A percentile compares a stretch with the other conserved stretches of the same genome.
These are phyloP conservation scores for Plectosphaerella cucumerina DNA, from an alignment of 2,329 filamentous ascomycete genomes.

Conservation along the genomic window DNA sequence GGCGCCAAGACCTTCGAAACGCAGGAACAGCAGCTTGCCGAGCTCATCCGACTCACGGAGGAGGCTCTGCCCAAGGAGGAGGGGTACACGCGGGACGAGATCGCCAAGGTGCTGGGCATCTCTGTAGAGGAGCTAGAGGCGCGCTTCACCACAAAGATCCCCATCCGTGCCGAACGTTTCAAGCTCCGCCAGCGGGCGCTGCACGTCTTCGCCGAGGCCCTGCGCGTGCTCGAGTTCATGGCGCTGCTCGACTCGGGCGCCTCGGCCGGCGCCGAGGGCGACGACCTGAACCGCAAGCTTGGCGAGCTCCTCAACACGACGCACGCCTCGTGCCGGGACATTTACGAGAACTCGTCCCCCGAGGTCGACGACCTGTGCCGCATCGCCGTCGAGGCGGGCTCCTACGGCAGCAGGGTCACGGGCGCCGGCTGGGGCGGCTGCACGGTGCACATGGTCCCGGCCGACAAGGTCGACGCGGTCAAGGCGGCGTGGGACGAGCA, in stretches of 20 bases:
- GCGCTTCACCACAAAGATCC: constrained; percentile 82
- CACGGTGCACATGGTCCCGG: constrained; percentile 87
- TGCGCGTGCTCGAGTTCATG: constrained; percentile 81
- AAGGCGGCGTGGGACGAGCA: constrained; percentile 72
- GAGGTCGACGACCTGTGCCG: constrained; percentile 87
- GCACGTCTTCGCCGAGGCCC: constrained; percentile 87
- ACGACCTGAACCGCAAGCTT: constrained; percentile 60
- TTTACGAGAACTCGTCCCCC: constrained; percentile 88
- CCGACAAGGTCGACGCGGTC: constrained; percentile 73
- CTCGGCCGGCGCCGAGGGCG: constrained; percentile 50
- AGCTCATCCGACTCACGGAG: constrained; percentile 65
- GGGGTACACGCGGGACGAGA: constrained; percentile 85
- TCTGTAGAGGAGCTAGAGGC: constrained; percentile 68
- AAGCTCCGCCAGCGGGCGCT: constrained; percentile 81
- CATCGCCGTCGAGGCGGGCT: constrained; percentile 73
- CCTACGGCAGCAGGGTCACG: constrained; percentile 81
- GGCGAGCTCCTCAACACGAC: constrained; percentile 86
- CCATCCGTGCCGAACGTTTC: constrained; percentile 83
- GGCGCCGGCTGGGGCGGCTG: constrained; percentile 97
- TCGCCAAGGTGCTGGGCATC: constrained; percentile 67
- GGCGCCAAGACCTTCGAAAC: constrained; percentile 23
- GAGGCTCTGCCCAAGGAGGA: constrained; percentile 71
- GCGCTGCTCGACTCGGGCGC: constrained; percentile 57
- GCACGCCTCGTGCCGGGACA: constrained; percentile 78
- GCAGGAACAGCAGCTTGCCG: constrained; percentile 64